Evolutionary conservation across 164 flowering plant species (phyloP).

Genomic region (Liquidambar formosana): DNA sequence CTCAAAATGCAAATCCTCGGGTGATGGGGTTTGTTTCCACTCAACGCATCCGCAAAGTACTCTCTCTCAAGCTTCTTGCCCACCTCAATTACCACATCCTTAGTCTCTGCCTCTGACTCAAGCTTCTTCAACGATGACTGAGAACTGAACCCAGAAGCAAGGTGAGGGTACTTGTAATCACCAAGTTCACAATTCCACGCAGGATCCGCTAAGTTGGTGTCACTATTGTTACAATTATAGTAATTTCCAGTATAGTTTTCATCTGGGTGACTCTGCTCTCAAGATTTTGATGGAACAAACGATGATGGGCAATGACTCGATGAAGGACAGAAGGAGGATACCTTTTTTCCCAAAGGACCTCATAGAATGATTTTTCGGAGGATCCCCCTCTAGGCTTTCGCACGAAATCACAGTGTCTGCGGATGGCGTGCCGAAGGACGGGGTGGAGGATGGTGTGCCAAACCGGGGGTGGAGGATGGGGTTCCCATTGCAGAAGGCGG

Average conservation of each 20-base stretch:
- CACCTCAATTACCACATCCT: conserved; percentile 15
- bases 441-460: too few relatives aligned
- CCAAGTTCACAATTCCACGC: conserved; percentile 6
- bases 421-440: too few relatives aligned
- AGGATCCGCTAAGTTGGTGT: conserved; percentile 1
- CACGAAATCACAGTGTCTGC: too few relatives aligned
- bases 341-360: conserved; percentile 39
- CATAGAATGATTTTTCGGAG: conserved; percentile 53
- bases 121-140: conserved; percentile 27
- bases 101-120: conserved; percentile 27
- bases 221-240: not conserved
- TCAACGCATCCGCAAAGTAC: too few relatives aligned
- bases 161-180: not conserved
- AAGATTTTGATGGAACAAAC: conserved; percentile 10
- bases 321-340: conserved; percentile 39
- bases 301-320: not conserved
- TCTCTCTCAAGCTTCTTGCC: conserved; percentile 24
- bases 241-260: conserved; percentile 5
- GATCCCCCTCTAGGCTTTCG: too few relatives aligned
- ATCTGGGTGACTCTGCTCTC: conserved; percentile 12
- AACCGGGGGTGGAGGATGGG: too few relatives aligned
- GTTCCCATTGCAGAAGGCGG: too few relatives aligned
- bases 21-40: conserved; percentile 26
- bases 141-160: conserved; percentile 14
- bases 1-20: conserved; percentile 24